Conservation (phyloP, 768 basidiomycete genomes). For the Rhodotorula babjevae region DNA sequence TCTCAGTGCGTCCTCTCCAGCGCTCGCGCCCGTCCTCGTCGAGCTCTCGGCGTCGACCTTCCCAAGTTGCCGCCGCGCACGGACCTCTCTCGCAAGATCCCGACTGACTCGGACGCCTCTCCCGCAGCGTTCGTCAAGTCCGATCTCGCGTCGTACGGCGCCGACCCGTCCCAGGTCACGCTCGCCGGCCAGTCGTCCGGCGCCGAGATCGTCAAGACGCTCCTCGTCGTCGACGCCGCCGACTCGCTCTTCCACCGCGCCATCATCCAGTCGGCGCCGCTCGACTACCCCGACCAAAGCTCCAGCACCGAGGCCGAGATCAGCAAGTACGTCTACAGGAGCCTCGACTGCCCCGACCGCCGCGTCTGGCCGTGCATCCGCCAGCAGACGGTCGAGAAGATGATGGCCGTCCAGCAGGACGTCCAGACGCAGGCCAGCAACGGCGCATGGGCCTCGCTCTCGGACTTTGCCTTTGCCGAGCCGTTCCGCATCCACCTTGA, state of each 20-base stretch:
- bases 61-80: neutral
- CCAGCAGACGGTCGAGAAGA: conserved; percentile 54
- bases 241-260: conserved; percentile 67
- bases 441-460: neutral
- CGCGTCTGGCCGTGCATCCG: conserved; percentile 57
- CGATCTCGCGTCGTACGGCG: conserved; percentile 63
- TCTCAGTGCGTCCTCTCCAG: conserved; percentile 47
- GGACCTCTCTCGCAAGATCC: too few relatives aligned
- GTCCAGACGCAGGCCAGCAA: neutral
- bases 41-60: too few relatives aligned
- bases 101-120: neutral
- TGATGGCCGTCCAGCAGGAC: conserved; percentile 20
- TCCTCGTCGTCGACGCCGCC: conserved; percentile 69
- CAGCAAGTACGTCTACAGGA: neutral
- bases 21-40: too few relatives aligned
- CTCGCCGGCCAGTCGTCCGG: conserved; percentile 52
- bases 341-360: conserved; percentile 41
- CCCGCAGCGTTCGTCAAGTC: conserved; percentile 57
- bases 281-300: conserved; percentile 49
- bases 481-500: conserved; percentile 67
- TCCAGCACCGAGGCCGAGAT: conserved; percentile 8
- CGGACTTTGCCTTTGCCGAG: conserved; percentile 43
- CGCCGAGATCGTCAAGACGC: conserved; percentile 63
- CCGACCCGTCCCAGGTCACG: conserved; percentile 56
- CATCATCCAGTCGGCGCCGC: conserved; percentile 81